Evolutionary conservation across 805 yeast genomes (phyloP).

Genomic region (Wickerhamomyces bovis): DNA sequence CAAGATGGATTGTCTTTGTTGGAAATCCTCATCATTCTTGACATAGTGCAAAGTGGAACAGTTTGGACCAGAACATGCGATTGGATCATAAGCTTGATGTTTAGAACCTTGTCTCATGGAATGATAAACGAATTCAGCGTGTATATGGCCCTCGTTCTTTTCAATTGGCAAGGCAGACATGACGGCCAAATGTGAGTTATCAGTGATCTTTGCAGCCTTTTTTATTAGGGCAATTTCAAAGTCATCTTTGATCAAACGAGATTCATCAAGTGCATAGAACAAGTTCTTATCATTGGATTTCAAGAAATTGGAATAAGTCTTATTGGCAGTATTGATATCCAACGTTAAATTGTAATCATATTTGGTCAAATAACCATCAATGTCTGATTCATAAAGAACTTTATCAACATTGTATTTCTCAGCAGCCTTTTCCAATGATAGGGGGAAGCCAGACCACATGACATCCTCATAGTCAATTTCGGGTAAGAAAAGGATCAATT

Average conservation of each 20-base stretch:
- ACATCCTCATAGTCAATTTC: conserved; percentile 82
- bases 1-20: conserved; percentile 57
- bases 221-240: conserved; percentile 73
- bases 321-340: conserved; percentile 42
- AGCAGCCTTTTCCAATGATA: conserved; percentile 58
- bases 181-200: conserved; percentile 82
- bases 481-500: conserved; percentile 72
- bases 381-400: conserved; percentile 54
- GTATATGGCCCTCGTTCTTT: conserved; percentile 81
- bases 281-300: conserved; percentile 42
- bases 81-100: conserved; percentile 85
- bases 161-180: conserved; percentile 92
- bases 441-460: conserved; percentile 94
- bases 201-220: conserved; percentile 80
- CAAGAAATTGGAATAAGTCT: conserved; percentile 31
- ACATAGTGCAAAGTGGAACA: conserved; percentile 90
- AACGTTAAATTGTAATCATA: conserved; percentile 40
- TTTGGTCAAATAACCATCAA: conserved; percentile 30
- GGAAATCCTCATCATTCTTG: conserved; percentile 64
- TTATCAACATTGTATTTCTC: conserved; percentile 74
- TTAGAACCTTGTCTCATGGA: conserved; percentile 92
- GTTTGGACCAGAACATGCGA: conserved; percentile 89
- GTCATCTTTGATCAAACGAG: conserved; percentile 78
- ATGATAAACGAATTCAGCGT: conserved; percentile 93
- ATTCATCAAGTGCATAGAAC: conserved; percentile 76